Base-by-base conservation (phyloP, 2,329 filamentous ascomycete genomes). In the Penicillium digitatum region DNA sequence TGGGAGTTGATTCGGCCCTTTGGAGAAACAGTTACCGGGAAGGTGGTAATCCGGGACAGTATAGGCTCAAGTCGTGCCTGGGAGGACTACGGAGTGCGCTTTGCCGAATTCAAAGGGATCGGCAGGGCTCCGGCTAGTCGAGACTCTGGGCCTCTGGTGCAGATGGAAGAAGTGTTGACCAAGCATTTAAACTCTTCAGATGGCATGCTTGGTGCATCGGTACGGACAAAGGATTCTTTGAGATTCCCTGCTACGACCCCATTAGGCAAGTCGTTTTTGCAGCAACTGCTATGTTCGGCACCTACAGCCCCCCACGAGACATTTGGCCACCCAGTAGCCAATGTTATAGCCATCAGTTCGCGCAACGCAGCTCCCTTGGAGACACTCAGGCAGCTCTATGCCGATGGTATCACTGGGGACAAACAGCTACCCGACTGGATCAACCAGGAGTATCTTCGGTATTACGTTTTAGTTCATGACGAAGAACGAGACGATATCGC, bases 401-500 rank as follows among this genome's bases (percentile, higher is more conserved):
- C 84, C 46, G 88, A 90, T 62, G 94, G 90, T n/a, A 92, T 85
- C 61, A 84, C 86, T 55, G 91, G 90, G 11, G 83, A 87, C 37
- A 82, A 83, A 62, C 82, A 83, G 52, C 75, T 95, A 52, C 93
- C 93, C 0, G 79, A 82, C 20, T 99, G 93, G 88, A 88, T 96
- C 0, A 87, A 95, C 68, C 87, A 88, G 29, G 91, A 97, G 58
- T 99, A 94, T 71, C 78, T 99, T 60, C 84, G 94, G 60, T 99
- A 99, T 73, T 99, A 99, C 73, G 89, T 99, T 16, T 79, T 99
- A 39, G 87, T 99, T 18, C 94, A 99, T 67, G 94, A 99, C 65
- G 95, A 99, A 74, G 94, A 99, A 69, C 86, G 85, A 58, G 93
- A 96, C 68, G 92, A 99, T 69, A 95, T 97, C 58, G 84, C 85